phyloP scores from a whole-genome alignment of 1,284 basidiomycete species.

The Apiotrichum siamense region DNA sequence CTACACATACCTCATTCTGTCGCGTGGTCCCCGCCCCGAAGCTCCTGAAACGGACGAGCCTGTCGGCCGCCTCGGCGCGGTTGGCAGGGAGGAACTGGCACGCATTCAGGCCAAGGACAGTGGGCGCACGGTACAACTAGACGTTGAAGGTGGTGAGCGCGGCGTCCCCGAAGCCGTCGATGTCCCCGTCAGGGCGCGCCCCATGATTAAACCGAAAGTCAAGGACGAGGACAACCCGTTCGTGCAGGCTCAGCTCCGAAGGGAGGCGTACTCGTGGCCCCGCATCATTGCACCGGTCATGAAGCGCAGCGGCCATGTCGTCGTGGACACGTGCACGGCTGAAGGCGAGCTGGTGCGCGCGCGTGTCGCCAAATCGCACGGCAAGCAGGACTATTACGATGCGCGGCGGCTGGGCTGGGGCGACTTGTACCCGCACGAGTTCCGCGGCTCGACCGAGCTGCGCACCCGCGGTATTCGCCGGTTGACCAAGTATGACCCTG shows the following conservation, averaged over 20 bases:
- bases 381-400: conserved; percentile 90
- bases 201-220: background rate
- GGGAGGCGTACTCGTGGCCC: conserved; percentile 72
- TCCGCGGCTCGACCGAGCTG: conserved; percentile 65
- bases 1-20: conserved; percentile 87
- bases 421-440: conserved; percentile 83
- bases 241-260: conserved; percentile 25
- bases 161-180: conserved; percentile 22
- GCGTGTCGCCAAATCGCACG: conserved; percentile 84
- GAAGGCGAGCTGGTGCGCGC: conserved; percentile 82
- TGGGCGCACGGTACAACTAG: conserved; percentile 24
- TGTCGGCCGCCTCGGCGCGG: conserved; percentile 28
- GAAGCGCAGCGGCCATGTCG: conserved; percentile 87
- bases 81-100: conserved; percentile 32
- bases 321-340: conserved; percentile 79
- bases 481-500: conserved; percentile 21
- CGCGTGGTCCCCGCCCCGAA: conserved; percentile 63
- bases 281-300: conserved; percentile 82
- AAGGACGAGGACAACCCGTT: background rate
- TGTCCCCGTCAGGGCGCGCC: background rate
- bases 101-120: conserved; percentile 20
- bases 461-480: conserved; percentile 48
- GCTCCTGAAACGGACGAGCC: background rate
- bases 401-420: conserved; percentile 91
- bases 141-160: conserved; percentile 36